Evolutionary conservation across 495 filamentous ascomycete species (phyloP).

Genomic region (Xylaria telfairii): DNA sequence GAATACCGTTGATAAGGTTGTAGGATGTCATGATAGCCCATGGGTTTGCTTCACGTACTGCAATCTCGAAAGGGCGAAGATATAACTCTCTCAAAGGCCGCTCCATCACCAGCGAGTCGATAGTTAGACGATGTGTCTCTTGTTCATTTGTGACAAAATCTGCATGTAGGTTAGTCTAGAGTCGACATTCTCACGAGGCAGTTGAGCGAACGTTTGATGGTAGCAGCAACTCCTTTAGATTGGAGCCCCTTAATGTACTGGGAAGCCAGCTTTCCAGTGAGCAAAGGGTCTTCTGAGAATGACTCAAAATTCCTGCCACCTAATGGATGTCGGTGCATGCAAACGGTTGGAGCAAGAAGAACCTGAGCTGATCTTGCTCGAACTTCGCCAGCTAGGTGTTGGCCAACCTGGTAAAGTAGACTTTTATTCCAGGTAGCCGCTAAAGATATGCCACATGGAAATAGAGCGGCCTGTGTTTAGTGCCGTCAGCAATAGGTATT

Average conservation of each 20-base stretch:
- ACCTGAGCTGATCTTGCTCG: conserved; percentile 76
- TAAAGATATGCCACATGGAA: conserved; percentile 77
- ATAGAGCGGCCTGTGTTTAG: conserved; percentile 64
- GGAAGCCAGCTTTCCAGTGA: conserved; percentile 78
- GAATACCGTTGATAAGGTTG: conserved; percentile 79
- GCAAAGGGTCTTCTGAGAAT: conserved; percentile 81
- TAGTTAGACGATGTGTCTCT: conserved; percentile 77
- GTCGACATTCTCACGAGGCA: conserved; percentile 6
- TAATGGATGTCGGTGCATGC: conserved; percentile 80
- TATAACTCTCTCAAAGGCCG: conserved; percentile 82
- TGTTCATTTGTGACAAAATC: conserved; percentile 87
- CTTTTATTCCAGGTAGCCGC: conserved; percentile 80
- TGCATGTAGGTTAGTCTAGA: conserved; percentile 40
- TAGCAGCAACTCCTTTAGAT: conserved; percentile 74
- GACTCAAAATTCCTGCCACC: conserved; percentile 88
- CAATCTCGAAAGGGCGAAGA: conserved; percentile 81
- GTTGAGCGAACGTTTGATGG: conserved; percentile 69
- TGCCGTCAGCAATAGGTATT: conserved; percentile 45
- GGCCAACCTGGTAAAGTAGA: conserved; percentile 70
- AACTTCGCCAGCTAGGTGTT: conserved; percentile 73
- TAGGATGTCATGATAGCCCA: conserved; percentile 88
- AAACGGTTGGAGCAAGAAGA: conserved; percentile 80
- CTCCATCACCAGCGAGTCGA: conserved; percentile 73
- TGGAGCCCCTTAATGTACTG: conserved; percentile 78
- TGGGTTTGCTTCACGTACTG: conserved; percentile 76